These are phyloP conservation scores for Borealophlyctis nickersoniae DNA, from an alignment of 192 early-diverging fungal species.

Conservation along the genomic window DNA sequence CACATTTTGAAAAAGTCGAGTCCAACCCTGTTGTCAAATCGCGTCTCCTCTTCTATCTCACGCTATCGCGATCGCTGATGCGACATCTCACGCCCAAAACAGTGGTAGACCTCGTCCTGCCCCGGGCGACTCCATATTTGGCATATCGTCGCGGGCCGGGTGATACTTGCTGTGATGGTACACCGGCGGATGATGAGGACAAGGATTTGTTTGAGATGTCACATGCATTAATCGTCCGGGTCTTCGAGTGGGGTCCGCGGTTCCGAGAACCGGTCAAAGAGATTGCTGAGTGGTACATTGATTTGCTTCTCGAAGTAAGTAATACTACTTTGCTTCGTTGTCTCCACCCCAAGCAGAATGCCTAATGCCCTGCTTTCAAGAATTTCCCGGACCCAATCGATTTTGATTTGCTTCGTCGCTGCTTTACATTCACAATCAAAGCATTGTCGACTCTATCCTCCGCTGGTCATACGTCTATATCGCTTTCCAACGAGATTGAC, in stretches of 20 bases:
- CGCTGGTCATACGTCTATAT: neutral
- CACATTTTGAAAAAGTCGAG: neutral
- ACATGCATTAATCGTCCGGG: constrained; percentile 11
- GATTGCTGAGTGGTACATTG: constrained; percentile 22
- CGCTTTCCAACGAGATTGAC: constrained; percentile 1
- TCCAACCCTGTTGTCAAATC: constrained; percentile 11
- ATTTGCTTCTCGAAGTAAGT: constrained; percentile 16
- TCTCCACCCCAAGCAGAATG: neutral
- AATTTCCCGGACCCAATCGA: constrained; percentile 20
- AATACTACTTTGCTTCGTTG: neutral
- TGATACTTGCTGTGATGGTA: neutral
- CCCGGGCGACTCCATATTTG: constrained; percentile 22
- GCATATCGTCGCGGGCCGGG: neutral
- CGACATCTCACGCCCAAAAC: constrained; percentile 9
- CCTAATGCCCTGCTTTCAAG: neutral
- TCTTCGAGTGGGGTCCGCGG: constrained; percentile 7
- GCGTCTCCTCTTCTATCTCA: constrained; percentile 19
- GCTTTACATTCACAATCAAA: constrained; percentile 16
- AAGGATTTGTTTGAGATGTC: constrained; percentile 26
- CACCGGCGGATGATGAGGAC: constrained; percentile 4
- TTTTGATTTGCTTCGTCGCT: constrained; percentile 21
- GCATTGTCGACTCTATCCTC: constrained; percentile 10
- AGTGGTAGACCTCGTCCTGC: constrained; percentile 8
- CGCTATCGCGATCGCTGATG: constrained; percentile 6
- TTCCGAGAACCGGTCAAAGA: constrained; percentile 1